These are phyloP conservation scores for Aphanomyces invadans DNA, from an alignment of 352 stramenopile genomes.

Conservation along the genomic window DNA sequence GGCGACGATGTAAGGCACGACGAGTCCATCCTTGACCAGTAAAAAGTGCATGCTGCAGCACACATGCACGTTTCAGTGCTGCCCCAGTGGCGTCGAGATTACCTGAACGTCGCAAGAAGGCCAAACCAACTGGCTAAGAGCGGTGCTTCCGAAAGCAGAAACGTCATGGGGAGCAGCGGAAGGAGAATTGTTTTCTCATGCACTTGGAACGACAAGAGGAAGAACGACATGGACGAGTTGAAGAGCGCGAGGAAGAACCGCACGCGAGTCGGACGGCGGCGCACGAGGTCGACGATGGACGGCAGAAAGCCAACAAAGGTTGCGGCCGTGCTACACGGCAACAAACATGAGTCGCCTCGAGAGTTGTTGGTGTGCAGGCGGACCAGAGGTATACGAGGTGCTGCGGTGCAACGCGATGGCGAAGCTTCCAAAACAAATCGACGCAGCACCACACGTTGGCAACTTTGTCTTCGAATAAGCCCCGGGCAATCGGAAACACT, in stretches of 20 bases:
- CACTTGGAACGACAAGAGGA: conserved; percentile 97
- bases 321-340: conserved; percentile 50
- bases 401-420: conserved; percentile 35
- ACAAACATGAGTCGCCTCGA: too few relatives aligned
- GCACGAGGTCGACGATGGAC: conserved; percentile 64
- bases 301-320: conserved; percentile 85
- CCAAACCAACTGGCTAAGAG: conserved; percentile 71
- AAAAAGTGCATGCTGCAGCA: conserved; percentile 79
- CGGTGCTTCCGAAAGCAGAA: conserved; percentile 61
- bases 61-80: too few relatives aligned
- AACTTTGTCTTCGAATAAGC: conserved; percentile 98
- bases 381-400: conserved; percentile 74
- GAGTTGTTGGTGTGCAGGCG: too few relatives aligned
- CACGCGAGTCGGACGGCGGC: conserved; percentile 53
- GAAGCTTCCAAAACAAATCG: conserved; percentile 75
- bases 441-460: conserved; percentile 94
- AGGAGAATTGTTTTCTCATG: conserved; percentile 96
- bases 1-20: conserved; percentile 63
- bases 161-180: conserved; percentile 84
- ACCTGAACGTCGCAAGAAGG: conserved; percentile 79
- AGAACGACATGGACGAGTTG: conserved; percentile 89
- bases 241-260: conserved; percentile 75
- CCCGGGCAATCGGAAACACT: conserved; percentile 93
- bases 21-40: conserved; percentile 68
- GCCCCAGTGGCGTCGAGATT: too few relatives aligned